phyloP scores from a whole-genome alignment of 139 green algal species.

The Tetraselmis chui region DNA sequence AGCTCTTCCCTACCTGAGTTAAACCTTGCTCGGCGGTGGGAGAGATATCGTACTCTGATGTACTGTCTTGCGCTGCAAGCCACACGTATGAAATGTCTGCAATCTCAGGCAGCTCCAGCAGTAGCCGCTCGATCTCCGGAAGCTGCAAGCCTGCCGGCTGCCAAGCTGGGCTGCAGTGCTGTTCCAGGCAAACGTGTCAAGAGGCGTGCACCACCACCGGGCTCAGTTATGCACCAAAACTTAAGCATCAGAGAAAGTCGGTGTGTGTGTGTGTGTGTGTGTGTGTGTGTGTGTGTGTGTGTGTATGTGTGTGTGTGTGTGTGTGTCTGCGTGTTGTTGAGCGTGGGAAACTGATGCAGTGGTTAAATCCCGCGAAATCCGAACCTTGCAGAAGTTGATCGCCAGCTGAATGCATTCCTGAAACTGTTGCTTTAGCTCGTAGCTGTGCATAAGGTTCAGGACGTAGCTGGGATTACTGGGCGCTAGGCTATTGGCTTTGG shows the following conservation, averaged over 20 bases:
- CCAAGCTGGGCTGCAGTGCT: background rate
- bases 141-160: background rate
- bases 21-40: background rate
- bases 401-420: conserved; percentile 19
- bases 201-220: background rate
- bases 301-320: too few species aligned
- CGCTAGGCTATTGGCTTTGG: conserved; percentile 13
- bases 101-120: background rate
- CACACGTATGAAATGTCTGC: background rate
- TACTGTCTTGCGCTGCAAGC: background rate
- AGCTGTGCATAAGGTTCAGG: conserved; percentile 48
- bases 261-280: too few species aligned
- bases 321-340: too few species aligned
- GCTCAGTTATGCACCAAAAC: conserved; percentile 8
- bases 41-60: background rate
- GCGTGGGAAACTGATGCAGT: too few species aligned
- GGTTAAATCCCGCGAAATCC: too few species aligned
- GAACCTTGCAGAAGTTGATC: background rate
- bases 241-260: background rate
- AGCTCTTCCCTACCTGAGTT: too few species aligned
- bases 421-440: conserved; percentile 46
- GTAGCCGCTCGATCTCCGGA: background rate
- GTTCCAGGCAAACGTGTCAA: background rate
- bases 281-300: too few species aligned
- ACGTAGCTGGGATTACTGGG: conserved; percentile 31